Evolutionary conservation across 106 monocot species (phyloP).

Genomic region (Posidonia australis): DNA sequence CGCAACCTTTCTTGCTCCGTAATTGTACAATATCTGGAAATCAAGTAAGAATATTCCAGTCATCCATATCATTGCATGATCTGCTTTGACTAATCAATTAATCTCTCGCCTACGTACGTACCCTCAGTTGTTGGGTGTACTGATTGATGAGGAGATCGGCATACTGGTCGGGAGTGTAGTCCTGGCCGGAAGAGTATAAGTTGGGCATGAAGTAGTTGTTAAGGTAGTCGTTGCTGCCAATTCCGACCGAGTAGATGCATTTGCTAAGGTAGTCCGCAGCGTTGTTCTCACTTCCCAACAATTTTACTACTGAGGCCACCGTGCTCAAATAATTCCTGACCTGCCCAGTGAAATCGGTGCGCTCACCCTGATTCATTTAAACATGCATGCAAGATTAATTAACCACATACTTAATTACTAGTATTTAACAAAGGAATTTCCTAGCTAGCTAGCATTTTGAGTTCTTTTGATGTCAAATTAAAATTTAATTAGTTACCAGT

Average conservation of each 20-base stretch:
- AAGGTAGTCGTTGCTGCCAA: slow-evolving; percentile 99
- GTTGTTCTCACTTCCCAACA: slow-evolving; percentile 51
- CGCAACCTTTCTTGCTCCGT: slow-evolving; percentile 50
- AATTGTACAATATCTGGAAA: slow-evolving; percentile 20
- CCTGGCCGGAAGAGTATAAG: slow-evolving; percentile 42
- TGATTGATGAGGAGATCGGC: slow-evolving; percentile 57
- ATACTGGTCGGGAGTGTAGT: slow-evolving; percentile 59
- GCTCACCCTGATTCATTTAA: slow-evolving; percentile 35
- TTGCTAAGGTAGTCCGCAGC: slow-evolving; percentile 61
- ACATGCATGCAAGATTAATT: too few species aligned
- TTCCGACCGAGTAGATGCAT: slow-evolving; percentile 77
- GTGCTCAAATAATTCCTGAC: slow-evolving; percentile 55
- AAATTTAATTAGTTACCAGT: slow-evolving; percentile 30
- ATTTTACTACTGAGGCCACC: slow-evolving; percentile 42
- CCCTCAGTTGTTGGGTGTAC: slow-evolving; percentile 55
- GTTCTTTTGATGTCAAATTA: slow-evolving; percentile 6
- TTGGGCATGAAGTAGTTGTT: slow-evolving; percentile 99
- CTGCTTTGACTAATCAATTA: neutral
- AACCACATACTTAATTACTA: too few species aligned
- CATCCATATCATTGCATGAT: neutral
- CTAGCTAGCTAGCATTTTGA: too few species aligned
- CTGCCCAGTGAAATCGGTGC: slow-evolving; percentile 55
- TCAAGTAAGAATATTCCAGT: neutral
- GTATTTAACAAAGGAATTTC: too few species aligned
- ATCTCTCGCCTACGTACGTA: neutral